Evolutionary conservation across 805 yeast genomes (phyloP), one percentile per base, ranked within the genome.

Genomic region (Sugiyamaella floridensis): DNA sequence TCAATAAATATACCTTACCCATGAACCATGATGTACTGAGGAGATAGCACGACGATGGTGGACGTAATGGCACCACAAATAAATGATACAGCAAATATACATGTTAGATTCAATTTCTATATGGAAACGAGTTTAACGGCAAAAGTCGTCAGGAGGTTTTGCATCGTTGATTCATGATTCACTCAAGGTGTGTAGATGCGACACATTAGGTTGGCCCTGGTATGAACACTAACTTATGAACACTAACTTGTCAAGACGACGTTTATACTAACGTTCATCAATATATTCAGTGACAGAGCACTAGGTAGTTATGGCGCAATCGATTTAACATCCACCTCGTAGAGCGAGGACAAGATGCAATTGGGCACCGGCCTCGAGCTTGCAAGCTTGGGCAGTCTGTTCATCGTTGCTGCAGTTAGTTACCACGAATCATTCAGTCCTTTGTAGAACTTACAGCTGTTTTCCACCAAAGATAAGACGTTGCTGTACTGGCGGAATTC

Each of bases 401-500:
- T 85, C 86, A 66, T 92, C 98, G 60, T 85, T 85, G 69, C 81
- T 76, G 5, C 22, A 52, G 55, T 44, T 4, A 22, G 16, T 5
- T 19, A 18, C 15, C 18, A 11, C 32, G 37, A 7, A 19, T 8
- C 7, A n/a, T 10, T 6, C 12, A 16, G 19, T 20, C 19, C 12
- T 12, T 19, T n/a, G 26, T 11, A 32, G 26, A 52, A 76, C 86
- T 67, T 72, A 80, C 85, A 92, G 78, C 72, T 92, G 97, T 60
- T 88, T 86, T 18, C 99, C 99, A 52, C 86, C 83, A 70, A 79
- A 89, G 62, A 92, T 84, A 59, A 92, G 80, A 60, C 96, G 80
- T 70, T 93, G 99, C 71, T 92, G 99, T 29, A 86, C 82, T 10
- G 98, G 97, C 1, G 98, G 97, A 52, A 92, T 92, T 1, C 98